Base-by-base conservation (phyloP, 768 basidiomycete genomes). In the Psilocybe cyanescens region DNA sequence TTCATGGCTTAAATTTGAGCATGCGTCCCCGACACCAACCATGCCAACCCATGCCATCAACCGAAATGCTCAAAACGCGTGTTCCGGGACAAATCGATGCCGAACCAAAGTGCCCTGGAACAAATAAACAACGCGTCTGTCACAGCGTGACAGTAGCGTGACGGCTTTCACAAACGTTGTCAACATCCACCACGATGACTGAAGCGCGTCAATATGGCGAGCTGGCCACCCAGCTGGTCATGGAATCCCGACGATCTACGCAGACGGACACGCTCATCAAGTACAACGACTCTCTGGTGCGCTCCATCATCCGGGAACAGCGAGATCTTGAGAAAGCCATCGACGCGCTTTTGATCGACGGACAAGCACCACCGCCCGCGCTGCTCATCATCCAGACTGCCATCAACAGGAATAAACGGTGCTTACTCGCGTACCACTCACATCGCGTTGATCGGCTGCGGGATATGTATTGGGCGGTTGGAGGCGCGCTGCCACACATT, bases 361-460 rank as follows among this genome's bases (percentile, higher is more conserved):
- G 81, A 64, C 69, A 74, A 54, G 71, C 78, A 39, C 77, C 86
- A 53, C 83, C 85, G 17, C 85, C 86, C 2, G 84, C 88, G 17
- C 78, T 96, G 62, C 84, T 94, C 67, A 86, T 98, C 69, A 88
- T 92, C 71, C 94, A 97, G 75, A 92, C 96, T 7, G 88, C 93
- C 39, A 90, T 97, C 67, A 81, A 89, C 44, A 87, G 95, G 63
- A 97, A 99, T 81, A 97, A 97, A 74, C 90, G 97, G n/a, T 95
- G 94, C 72, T 82, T 99, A 3, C 85, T 98, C 48, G 95, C 94
- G 0, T 99, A 99, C 75, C 94, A 98, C 74, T 78, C 85, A 28
- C 94, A 95, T 76, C 85, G 97, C 58, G 75, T 94, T 41, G 90
- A 94, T 71, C 86, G 88, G 55, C 84, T 99, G 55, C 85, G 88